Base-by-base conservation (phyloP, 306 rosid genomes). In the Acmispon strigosus region DNA sequence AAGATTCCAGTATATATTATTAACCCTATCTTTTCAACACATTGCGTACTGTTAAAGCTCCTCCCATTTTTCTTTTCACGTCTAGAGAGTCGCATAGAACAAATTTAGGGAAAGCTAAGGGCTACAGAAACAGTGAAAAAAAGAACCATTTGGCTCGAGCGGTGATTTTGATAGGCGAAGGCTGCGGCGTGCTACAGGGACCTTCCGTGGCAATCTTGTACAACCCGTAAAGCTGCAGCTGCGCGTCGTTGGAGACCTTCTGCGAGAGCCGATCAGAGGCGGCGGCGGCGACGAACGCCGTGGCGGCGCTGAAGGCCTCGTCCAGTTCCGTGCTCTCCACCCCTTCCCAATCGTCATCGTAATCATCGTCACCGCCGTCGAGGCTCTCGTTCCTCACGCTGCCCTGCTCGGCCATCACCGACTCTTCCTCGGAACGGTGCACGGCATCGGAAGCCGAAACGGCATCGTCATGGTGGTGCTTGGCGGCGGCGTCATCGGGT, bases 181-280 rank as follows among this genome's bases (percentile, higher is more conserved):
- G 99, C 71, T 89, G 99, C 3, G 96, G 87, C 10, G 90, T 44
- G 66, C 86, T 86, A 49, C 99, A 95, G 7, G 99, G 99, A 9
- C 99, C 99, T 77, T 95, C 99, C 2, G 99, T 95, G 15, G 99
- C 97, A 55, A 95, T 91, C 86, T 95, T 95, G 81, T 95, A 95
- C 61, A 87, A 72, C 14, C 96, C 97, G 5, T 95, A 95, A 12
- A 95, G 96, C 89, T 78, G 90, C 47, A 95, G 79, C 86, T 91
- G 99, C 62, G 74, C 63, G 7, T 89, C 96, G 27, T 13, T 85
- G 1, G 97, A 86, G 0, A 91, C 89, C 84, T 89, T 91, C 82
- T 85, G 91, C n/a, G 95, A 88, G 1, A 90, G 71, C 1, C 99
- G 92, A 76, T 94, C 99, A 0, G 96, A 87, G 36, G 97, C 97